Evolutionary conservation across 352 stramenopile genomes (phyloP).

Genomic region (Phytophthora rubi): DNA sequence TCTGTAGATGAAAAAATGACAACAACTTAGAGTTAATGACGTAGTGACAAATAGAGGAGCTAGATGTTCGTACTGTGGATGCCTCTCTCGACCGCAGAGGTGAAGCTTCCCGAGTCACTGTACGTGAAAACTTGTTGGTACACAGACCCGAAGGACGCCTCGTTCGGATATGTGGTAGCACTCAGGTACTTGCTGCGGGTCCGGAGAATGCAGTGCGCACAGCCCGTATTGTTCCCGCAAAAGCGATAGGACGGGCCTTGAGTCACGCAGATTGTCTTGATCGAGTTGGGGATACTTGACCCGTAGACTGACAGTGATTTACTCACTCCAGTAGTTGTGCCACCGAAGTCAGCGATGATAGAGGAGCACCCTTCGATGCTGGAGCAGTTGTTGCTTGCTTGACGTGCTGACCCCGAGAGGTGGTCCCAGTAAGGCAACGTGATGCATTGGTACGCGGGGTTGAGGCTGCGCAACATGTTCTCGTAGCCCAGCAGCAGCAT

Average conservation of each 20-base stretch:
- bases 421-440: slow-evolving; percentile 75
- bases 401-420: slow-evolving; percentile 34
- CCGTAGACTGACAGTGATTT: slow-evolving; percentile 29
- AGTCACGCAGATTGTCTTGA: slow-evolving; percentile 37
- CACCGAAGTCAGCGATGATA: slow-evolving; percentile 42
- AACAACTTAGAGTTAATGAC: slow-evolving; percentile 32
- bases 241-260: slow-evolving; percentile 47
- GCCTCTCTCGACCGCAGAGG: slow-evolving; percentile 41
- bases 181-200: slow-evolving; percentile 17
- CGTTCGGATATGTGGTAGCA: slow-evolving; percentile 34
- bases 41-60: neutral
- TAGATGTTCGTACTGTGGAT: slow-evolving; percentile 53
- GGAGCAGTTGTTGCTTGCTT: slow-evolving; percentile 31
- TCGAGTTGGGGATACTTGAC: slow-evolving; percentile 24
- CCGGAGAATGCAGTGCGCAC: slow-evolving; percentile 47
- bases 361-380: slow-evolving; percentile 45
- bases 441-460: slow-evolving; percentile 46
- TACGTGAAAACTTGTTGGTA: slow-evolving; percentile 55
- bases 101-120: slow-evolving; percentile 31
- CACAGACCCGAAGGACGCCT: slow-evolving; percentile 48
- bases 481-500: slow-evolving; percentile 65
- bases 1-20: slow-evolving; percentile 47
- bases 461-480: slow-evolving; percentile 71
- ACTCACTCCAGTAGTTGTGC: slow-evolving; percentile 11
- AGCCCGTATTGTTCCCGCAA: slow-evolving; percentile 45